Conservation (phyloP, 2,329 filamentous ascomycete genomes). For the Penicillium paneum region DNA sequence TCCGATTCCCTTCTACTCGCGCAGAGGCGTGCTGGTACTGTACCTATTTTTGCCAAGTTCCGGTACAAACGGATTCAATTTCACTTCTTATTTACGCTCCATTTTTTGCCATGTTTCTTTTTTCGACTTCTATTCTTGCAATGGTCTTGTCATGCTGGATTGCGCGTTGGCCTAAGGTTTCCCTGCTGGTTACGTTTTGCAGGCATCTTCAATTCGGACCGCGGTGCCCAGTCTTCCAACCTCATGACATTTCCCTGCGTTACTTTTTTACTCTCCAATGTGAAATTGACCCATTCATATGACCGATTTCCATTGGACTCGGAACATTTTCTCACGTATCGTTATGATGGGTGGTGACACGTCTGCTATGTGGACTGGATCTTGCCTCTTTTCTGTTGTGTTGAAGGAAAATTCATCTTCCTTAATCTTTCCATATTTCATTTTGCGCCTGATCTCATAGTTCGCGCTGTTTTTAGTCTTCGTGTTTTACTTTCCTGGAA, state of each 20-base stretch:
- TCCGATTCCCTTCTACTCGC: slow-evolving; percentile 19
- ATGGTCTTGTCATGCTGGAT: slow-evolving; percentile 1
- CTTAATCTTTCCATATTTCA: neutral
- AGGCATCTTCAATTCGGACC: neutral
- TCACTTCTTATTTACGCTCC: slow-evolving; percentile 16
- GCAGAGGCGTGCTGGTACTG: slow-evolving; percentile 25
- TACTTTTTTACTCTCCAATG: slow-evolving; percentile 9
- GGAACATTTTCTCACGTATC: slow-evolving; percentile 9
- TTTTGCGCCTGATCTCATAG: neutral
- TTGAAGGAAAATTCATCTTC: neutral
- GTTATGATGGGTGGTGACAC: slow-evolving; percentile 4
- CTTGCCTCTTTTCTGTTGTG: neutral
- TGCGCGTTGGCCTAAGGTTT: neutral
- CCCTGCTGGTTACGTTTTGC: neutral
- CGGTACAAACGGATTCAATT: slow-evolving; percentile 15
- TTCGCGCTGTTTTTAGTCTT: slow-evolving; percentile 1
- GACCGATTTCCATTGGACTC: slow-evolving; percentile 3
- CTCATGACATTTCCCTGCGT: slow-evolving; percentile 2
- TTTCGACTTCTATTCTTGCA: slow-evolving; percentile 12
- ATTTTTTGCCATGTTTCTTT: slow-evolving; percentile 15
- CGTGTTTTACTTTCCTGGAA: neutral
- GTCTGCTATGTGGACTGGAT: neutral
- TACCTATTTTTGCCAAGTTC: slow-evolving; percentile 21
- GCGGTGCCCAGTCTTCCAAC: neutral
- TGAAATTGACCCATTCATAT: slow-evolving; percentile 11